A percentile compares a stretch with the other conserved stretches of the same genome.
Evolutionary conservation across 129 eudicot species (phyloP).

Genomic region (Saussurea involucrata): DNA sequence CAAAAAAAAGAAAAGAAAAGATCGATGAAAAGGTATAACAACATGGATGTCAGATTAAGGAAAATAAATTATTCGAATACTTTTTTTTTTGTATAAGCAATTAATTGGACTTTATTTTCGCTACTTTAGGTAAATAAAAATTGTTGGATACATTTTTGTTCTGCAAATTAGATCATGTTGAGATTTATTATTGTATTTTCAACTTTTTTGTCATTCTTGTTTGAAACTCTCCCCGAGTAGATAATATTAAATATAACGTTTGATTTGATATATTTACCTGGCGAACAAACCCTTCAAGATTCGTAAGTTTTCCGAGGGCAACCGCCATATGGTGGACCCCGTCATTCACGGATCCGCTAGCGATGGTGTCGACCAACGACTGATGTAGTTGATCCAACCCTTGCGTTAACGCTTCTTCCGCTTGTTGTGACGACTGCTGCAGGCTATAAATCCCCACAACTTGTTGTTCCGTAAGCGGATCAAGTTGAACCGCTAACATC

Average conservation of each 20-base stretch:
- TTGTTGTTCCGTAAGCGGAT: constrained; percentile 90
- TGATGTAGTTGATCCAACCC: constrained; percentile 85
- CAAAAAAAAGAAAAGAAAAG: background rate
- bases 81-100: too few relatives aligned
- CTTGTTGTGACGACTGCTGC: constrained; percentile 78
- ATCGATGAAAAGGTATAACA: too few relatives aligned
- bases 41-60: too few relatives aligned
- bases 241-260: background rate
- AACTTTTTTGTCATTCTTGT: background rate
- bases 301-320: constrained; percentile 88
- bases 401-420: constrained; percentile 86
- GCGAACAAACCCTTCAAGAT: constrained; percentile 91
- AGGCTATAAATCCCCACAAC: constrained; percentile 77
- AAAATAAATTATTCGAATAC: too few relatives aligned
- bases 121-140: too few relatives aligned
- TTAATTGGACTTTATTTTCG: too few relatives aligned
- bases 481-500: constrained; percentile 80
- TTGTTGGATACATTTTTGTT: too few relatives aligned
- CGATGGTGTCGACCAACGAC: constrained; percentile 72
- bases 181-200: too few relatives aligned
- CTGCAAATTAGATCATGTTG: too few relatives aligned
- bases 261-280: constrained; percentile 49
- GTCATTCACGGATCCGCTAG: constrained; percentile 51
- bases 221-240: background rate
- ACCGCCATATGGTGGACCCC: constrained; percentile 94